phyloP scores from a whole-genome alignment of 768 basidiomycete species.

The Crepidotus variabilis region DNA sequence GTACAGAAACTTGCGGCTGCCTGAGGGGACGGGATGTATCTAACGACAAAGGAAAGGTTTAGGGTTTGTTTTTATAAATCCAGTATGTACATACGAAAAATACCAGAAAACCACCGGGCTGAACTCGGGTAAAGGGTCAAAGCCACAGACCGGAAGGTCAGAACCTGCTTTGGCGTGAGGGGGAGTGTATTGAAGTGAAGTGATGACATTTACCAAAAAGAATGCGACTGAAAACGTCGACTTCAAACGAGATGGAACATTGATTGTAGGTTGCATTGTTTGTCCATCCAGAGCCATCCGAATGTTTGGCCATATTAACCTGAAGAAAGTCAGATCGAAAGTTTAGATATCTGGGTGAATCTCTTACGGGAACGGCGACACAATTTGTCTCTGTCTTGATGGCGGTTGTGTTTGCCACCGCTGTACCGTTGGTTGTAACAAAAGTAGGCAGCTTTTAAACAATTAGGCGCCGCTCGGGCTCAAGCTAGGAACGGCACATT shows the following conservation, averaged over 20 bases:
- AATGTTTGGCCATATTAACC: constrained; percentile 32
- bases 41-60: constrained; percentile 6
- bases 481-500: constrained; percentile 5
- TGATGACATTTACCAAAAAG: constrained; percentile 37
- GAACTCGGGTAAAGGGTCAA: constrained; percentile 29
- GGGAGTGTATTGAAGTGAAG: not conserved
- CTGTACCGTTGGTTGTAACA: constrained; percentile 39
- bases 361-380: constrained; percentile 30
- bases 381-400: constrained; percentile 44
- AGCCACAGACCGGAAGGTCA: constrained; percentile 24
- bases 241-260: constrained; percentile 37
- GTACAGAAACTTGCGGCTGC: constrained; percentile 47
- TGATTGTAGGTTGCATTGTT: constrained; percentile 36
- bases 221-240: constrained; percentile 32
- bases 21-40: constrained; percentile 30
- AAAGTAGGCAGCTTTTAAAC: constrained; percentile 31
- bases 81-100: constrained; percentile 29
- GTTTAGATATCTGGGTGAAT: not conserved
- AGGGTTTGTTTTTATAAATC: too few relatives aligned
- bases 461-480: not conserved
- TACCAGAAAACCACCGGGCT: constrained; percentile 56
- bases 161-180: constrained; percentile 19
- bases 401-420: constrained; percentile 45
- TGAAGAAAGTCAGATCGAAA: constrained; percentile 10
- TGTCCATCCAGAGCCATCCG: constrained; percentile 32